Evolutionary conservation across 306 rosid species (phyloP), one percentile per base, ranked within the genome.

Genomic region (Sicyos baderoa): DNA sequence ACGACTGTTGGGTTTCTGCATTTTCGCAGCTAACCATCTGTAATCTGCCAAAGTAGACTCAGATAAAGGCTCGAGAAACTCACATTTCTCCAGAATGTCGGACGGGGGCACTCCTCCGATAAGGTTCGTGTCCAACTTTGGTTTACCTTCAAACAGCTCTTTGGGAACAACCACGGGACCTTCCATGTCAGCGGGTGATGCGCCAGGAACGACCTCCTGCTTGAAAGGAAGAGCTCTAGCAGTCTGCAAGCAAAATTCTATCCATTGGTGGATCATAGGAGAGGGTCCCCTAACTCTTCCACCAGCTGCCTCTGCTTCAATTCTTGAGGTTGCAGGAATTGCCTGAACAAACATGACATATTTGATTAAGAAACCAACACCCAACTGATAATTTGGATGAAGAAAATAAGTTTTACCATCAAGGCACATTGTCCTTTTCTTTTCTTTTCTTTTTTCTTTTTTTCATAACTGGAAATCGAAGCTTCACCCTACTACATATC

Each of bases 191-290:
- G 82, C 72, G 5, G 96, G 98, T 56, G 91, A 85, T 29, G 95
- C 81, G 60, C 96, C 98, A 0, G 98, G 95, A 70, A 92, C 79
- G 62, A 88, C 93, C 75, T 92, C 98, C 79, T 89, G 96, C 84
- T 78, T 83, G 71, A 92, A 92, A 25, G 98, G 96, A 19, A 87
- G 72, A 29, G 96, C 85, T 72, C 98, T 78, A 47, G 95, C 86
- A 52, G 87, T 71, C 83, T 89, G 98, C 84, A 92, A 84, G 83
- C 98, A 92, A 78, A 92, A 92, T 74, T 92, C 98, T 59, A 86
- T 79, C 98, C 98, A 92, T 68, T 92, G 96, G 82, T 86, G 88
- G 50, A 87, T 72, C 72, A 89, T 75, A 5, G 96, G 98, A 55
- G 98, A 89, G 1, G 98, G 93, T 55, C 96, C 98, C 80, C 95